A percentile compares a stretch with the other conserved stretches of the same genome.
Conservation (phyloP, 129 eudicot species). For the Chrysanthemum lavandulifolium region DNA sequence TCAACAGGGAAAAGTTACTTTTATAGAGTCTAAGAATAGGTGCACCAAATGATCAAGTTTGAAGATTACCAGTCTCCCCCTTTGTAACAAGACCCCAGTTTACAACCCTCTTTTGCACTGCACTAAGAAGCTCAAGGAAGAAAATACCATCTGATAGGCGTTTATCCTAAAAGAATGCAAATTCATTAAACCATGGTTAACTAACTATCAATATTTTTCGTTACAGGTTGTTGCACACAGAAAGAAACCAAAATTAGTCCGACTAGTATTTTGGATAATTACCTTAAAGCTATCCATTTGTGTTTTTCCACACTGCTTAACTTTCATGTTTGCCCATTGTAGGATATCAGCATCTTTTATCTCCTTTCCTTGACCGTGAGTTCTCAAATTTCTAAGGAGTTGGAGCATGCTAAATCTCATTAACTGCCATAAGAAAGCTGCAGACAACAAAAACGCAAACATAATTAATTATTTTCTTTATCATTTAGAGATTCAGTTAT, state of each 20-base stretch:
- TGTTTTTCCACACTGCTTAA: conserved; percentile 53
- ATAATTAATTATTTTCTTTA: conserved; percentile 8
- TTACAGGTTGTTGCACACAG: not conserved
- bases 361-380: conserved; percentile 82
- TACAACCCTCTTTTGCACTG: conserved; percentile 88
- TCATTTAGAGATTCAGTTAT: not conserved
- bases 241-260: not conserved
- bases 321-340: conserved; percentile 89
- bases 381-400: conserved; percentile 76
- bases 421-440: conserved; percentile 96
- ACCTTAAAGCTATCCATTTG: conserved; percentile 96
- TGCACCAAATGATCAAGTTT: conserved; percentile 3
- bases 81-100: conserved; percentile 90
- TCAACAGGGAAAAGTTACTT: not conserved
- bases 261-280: not conserved
- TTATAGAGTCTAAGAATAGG: not conserved
- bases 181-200: conserved; percentile 2
- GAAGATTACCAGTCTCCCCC: conserved; percentile 66
- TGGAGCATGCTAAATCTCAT: conserved; percentile 87
- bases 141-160: conserved; percentile 65
- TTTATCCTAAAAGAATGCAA: conserved; percentile 59
- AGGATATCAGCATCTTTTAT: conserved; percentile 76
- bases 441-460: conserved; percentile 14
- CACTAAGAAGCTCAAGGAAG: conserved; percentile 89
- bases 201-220: not conserved